Evolutionary conservation across 371 early-diverging fungal genomes (phyloP).

Genomic region (Batrachochytrium dendrobatidis): DNA sequence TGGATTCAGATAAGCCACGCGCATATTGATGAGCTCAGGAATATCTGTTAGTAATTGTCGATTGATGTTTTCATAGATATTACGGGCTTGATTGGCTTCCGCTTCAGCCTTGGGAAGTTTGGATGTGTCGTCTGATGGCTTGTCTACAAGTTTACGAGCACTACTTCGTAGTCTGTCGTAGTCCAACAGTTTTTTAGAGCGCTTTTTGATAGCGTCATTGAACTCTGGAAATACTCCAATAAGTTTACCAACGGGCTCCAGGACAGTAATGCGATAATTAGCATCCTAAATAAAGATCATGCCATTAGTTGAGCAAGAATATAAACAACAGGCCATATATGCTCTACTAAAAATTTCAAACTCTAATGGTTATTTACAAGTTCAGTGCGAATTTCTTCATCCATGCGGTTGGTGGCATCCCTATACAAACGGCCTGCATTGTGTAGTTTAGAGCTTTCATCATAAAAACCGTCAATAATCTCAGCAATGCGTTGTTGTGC

Average conservation of each 20-base stretch:
- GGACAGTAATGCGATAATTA: conserved; percentile 71
- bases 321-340: background rate
- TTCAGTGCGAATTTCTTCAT: conserved; percentile 68
- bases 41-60: conserved; percentile 72
- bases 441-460: conserved; percentile 31
- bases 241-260: conserved; percentile 81
- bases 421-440: conserved; percentile 60
- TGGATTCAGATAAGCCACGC: conserved; percentile 85
- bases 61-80: conserved; percentile 77
- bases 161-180: conserved; percentile 72
- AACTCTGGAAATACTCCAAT: conserved; percentile 85
- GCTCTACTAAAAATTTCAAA: background rate
- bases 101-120: conserved; percentile 70
- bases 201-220: conserved; percentile 81
- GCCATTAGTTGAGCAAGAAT: background rate
- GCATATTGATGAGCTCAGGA: conserved; percentile 78
- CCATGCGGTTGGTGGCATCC: conserved; percentile 65
- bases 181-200: conserved; percentile 80
- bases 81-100: conserved; percentile 65
- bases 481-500: conserved; percentile 77
- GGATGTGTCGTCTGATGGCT: conserved; percentile 67
- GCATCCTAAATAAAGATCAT: conserved; percentile 42
- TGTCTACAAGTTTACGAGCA: conserved; percentile 71
- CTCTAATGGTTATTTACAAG: conserved; percentile 40
- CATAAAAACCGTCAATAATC: conserved; percentile 66